phyloP scores from a whole-genome alignment of 1,284 basidiomycete species.

The Peniophora sp. region DNA sequence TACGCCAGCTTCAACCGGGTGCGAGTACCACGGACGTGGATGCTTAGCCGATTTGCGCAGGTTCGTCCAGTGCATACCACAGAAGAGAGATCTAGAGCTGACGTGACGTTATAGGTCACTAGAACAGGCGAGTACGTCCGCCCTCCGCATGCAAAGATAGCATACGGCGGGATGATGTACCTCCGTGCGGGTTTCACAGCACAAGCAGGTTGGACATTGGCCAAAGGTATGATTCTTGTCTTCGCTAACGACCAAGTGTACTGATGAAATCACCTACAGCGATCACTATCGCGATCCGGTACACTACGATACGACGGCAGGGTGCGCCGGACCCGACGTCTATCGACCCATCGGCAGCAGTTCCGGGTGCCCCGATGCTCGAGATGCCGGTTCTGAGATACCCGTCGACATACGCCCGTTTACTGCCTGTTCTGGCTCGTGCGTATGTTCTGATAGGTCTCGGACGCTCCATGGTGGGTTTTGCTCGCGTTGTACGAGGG shows the following conservation, averaged over 20 bases:
- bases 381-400: slow-evolving; percentile 65
- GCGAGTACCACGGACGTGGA: slow-evolving; percentile 65
- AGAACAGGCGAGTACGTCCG: slow-evolving; percentile 59
- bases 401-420: slow-evolving; percentile 62
- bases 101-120: slow-evolving; percentile 21
- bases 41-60: slow-evolving; percentile 71
- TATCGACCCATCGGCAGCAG: background rate
- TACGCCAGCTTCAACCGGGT: slow-evolving; percentile 65
- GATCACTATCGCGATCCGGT: slow-evolving; percentile 67
- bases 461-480: slow-evolving; percentile 48
- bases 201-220: slow-evolving; percentile 50
- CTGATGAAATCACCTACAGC: slow-evolving; percentile 27
- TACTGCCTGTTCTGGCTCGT: slow-evolving; percentile 62
- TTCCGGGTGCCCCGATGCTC: slow-evolving; percentile 19
- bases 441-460: slow-evolving; percentile 68
- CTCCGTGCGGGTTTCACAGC: slow-evolving; percentile 38
- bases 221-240: slow-evolving; percentile 35
- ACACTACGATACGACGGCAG: slow-evolving; percentile 68
- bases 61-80: slow-evolving; percentile 23
- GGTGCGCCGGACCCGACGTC: slow-evolving; percentile 42
- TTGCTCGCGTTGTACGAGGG: background rate
- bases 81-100: too few relatives aligned
- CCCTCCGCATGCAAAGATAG: slow-evolving; percentile 68
- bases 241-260: background rate
- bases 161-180: slow-evolving; percentile 73